Percentiles rank a stretch among this genome's conserved stretches.
These are phyloP conservation scores for Boletus pseudo-olivaceus DNA, from an alignment of 768 basidiomycete genomes.

Conservation along the genomic window DNA sequence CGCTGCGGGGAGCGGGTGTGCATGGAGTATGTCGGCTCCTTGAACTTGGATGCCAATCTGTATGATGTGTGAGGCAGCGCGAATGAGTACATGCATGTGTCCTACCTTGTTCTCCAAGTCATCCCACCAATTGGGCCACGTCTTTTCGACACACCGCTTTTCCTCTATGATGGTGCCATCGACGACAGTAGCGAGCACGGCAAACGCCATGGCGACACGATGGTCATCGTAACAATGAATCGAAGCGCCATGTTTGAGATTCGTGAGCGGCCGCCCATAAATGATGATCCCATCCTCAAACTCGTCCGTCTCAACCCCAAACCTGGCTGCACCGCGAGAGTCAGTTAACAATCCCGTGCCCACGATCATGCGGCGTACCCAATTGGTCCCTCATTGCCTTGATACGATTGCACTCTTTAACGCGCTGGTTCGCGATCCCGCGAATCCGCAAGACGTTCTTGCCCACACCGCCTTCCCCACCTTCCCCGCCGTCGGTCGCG, in stretches of 20 bases:
- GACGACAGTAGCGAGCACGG: constrained; percentile 75
- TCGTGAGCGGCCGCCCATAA: constrained; percentile 65
- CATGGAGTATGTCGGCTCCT: constrained; percentile 69
- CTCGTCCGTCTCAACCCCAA: constrained; percentile 89
- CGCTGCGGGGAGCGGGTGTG: constrained; percentile 32
- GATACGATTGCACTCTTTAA: constrained; percentile 98
- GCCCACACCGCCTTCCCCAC: constrained; percentile 28
- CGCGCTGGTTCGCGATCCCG: constrained; percentile 96
- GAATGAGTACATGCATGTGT: background rate
- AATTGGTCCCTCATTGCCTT: constrained; percentile 95
- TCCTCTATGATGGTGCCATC: constrained; percentile 84
- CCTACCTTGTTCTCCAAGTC: constrained; percentile 90
- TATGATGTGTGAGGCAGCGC: background rate
- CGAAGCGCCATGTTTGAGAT: constrained; percentile 66
- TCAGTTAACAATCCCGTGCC: background rate
- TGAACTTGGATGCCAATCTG: constrained; percentile 88
- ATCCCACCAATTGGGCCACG: constrained; percentile 99
- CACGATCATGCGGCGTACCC: constrained; percentile 45
- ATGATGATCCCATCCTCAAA: constrained; percentile 91
- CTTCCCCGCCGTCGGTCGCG: constrained; percentile 51
- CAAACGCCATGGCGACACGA: constrained; percentile 98
- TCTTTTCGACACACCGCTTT: constrained; percentile 98
- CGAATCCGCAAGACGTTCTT: constrained; percentile 70
- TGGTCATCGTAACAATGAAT: constrained; percentile 98
- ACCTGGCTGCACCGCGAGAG: constrained; percentile 61